Evolutionary conservation across 1,284 basidiomycete species (phyloP), one percentile per base, ranked within the genome.

Genomic region (Gomphus bonarii): DNA sequence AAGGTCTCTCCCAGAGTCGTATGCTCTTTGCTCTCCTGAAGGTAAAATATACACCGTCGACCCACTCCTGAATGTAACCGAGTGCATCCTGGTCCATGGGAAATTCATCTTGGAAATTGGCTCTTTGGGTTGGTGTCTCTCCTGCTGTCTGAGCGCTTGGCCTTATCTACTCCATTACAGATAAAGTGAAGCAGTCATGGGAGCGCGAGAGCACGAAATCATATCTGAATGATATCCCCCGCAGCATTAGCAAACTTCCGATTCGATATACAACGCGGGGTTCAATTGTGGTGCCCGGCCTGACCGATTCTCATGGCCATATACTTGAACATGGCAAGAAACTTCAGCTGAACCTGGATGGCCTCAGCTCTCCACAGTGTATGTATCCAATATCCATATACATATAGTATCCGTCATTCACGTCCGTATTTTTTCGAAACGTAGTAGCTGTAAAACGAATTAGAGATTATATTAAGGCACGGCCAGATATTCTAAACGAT

Each of bases 231-330:
- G 54, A 59, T 58, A 44, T 30, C 30, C 50, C 20, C 61, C 62
- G 16, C 59, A 63, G 42, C 6, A 11, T 35, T 36, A 10, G 28
- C 30, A 18, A 25, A 62, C 61, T 62, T 50, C 59, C 67, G 40
- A 68, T 85, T 54, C 79, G 73, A 50, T 80, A 75, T 66, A 73
- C 82, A 59, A 69, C 73, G 54, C 64, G 73, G 42, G 78, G 76
- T 25, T 75, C 83, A 43, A 77, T 84, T 54, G 69, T 86, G 33
- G 75, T 88, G 28, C 85, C 85, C 20, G 85, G 85, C 1, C 65
- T 87, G 58, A 84, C 76, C 65, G 85, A 95, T 69, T 81, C 89
- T 0, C 92, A 94, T 70, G 88, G 84, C 0, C 88, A 91, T 65
- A 70, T 90, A 14, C 65, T 89, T 25, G 72, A 79, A 30, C 84